phyloP scores from a whole-genome alignment of 352 stramenopile genomes.

The Phytophthora crassamura region DNA sequence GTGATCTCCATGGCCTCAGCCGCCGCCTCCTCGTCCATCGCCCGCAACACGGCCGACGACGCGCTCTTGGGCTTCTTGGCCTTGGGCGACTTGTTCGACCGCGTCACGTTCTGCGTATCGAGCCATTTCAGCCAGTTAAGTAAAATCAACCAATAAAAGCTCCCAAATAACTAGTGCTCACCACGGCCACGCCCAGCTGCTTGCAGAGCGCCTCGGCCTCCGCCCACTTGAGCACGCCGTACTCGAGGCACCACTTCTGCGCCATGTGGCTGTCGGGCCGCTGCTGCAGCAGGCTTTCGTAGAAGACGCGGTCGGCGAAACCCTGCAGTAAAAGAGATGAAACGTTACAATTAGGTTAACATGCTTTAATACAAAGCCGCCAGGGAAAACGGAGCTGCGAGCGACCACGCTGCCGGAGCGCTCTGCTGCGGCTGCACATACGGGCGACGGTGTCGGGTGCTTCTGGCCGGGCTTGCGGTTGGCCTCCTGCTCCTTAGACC shows the following conservation, averaged over 20 bases:
- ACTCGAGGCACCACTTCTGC: constrained; percentile 92
- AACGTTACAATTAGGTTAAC: not conserved
- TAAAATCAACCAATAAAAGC: constrained; percentile 3
- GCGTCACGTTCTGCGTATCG: constrained; percentile 56
- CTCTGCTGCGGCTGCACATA: constrained; percentile 29
- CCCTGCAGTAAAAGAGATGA: constrained; percentile 44
- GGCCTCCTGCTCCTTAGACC: constrained; percentile 90
- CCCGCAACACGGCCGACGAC: constrained; percentile 25
- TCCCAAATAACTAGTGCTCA: constrained; percentile 36
- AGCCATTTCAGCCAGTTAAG: not conserved
- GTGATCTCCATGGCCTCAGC: constrained; percentile 71
- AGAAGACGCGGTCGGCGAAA: constrained; percentile 91
- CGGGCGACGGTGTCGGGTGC: constrained; percentile 85
- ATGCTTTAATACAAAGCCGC: no score
- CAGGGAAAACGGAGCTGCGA: not conserved
- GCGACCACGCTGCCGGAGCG: no score
- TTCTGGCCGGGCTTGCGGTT: constrained; percentile 91
- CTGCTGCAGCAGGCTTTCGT: constrained; percentile 90
- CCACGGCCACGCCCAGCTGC: constrained; percentile 65
- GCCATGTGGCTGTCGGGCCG: constrained; percentile 86
- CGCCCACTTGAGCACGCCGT: constrained; percentile 89
- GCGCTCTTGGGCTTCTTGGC: constrained; percentile 48
- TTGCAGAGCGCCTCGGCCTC: constrained; percentile 85
- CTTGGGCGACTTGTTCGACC: constrained; percentile 51
- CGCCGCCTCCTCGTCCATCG: constrained; percentile 47